These are phyloP conservation scores for Phanerodontia chrysosporium DNA, from an alignment of 768 basidiomycete species.

Conservation along the genomic window DNA sequence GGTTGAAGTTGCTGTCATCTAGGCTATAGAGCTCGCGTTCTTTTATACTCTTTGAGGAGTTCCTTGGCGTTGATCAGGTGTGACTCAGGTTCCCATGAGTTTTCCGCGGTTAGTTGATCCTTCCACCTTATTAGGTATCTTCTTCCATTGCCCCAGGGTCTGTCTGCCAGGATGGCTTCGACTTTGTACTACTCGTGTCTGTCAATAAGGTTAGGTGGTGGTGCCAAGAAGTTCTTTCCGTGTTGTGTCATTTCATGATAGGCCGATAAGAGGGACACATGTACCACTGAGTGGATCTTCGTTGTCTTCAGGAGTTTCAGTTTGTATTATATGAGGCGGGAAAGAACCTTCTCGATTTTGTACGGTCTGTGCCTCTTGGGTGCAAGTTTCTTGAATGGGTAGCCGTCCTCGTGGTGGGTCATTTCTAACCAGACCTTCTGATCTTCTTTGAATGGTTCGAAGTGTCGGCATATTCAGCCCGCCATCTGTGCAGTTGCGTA, in stretches of 20 bases:
- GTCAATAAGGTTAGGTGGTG: constrained; percentile 7
- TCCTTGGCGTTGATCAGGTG: background rate
- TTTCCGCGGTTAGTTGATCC: background rate
- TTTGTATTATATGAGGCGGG: background rate
- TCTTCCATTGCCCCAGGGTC: background rate
- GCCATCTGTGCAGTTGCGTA: background rate
- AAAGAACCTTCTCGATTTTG: background rate
- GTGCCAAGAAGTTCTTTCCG: background rate
- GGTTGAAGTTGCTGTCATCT: too few species aligned
- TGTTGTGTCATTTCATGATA: constrained; percentile 8
- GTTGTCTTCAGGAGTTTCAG: constrained; percentile 7
- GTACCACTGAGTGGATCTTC: constrained; percentile 14
- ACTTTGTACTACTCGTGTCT: constrained; percentile 11
- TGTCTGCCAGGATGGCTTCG: background rate
- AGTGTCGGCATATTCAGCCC: background rate
- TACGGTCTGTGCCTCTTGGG: background rate
- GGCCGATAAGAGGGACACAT: constrained; percentile 6
- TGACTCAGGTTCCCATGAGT: constrained; percentile 1
- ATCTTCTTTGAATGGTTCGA: background rate
- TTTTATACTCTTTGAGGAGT: background rate
- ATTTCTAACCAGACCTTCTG: background rate
- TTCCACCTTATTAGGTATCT: background rate
- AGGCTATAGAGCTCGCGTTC: too few species aligned
- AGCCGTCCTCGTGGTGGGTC: background rate
- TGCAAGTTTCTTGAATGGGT: background rate